Evolutionary conservation across 2,329 filamentous ascomycete genomes (phyloP).

Genomic region (Hypomyces perniciosus): DNA sequence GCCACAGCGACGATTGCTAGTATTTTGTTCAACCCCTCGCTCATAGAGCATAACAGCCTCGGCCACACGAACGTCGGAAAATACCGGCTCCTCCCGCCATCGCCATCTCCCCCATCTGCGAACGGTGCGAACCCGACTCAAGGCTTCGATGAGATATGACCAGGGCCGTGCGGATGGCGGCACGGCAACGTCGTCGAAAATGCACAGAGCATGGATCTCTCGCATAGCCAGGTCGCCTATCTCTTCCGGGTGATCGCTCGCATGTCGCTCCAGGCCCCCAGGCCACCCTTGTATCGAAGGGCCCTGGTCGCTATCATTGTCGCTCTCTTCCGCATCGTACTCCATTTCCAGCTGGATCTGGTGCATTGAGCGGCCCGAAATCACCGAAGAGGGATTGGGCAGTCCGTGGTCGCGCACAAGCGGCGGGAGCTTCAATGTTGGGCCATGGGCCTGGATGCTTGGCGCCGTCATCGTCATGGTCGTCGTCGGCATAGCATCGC

Average conservation of each 20-base stretch:
- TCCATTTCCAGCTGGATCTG: slow-evolving; percentile 20
- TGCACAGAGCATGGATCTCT: slow-evolving; percentile 19
- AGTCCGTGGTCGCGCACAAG: slow-evolving; percentile 13
- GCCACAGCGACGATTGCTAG: slow-evolving; percentile 16
- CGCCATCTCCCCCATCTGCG: slow-evolving; percentile 19
- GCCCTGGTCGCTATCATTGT: slow-evolving; percentile 14
- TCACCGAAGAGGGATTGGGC: slow-evolving; percentile 9
- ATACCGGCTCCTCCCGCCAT: slow-evolving; percentile 16
- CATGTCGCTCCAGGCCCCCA: slow-evolving; percentile 7
- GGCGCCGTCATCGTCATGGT: slow-evolving; percentile 4
- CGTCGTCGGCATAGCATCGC: slow-evolving; percentile 4
- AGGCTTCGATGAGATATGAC: slow-evolving; percentile 12
- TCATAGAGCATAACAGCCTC: slow-evolving; percentile 23
- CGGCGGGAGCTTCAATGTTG: slow-evolving; percentile 14
- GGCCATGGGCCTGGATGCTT: slow-evolving; percentile 1
- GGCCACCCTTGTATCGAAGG: slow-evolving; percentile 13
- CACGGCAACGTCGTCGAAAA: slow-evolving; percentile 16
- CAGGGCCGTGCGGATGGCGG: slow-evolving; percentile 10
- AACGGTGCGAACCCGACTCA: slow-evolving; percentile 6
- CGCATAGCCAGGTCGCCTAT: slow-evolving; percentile 11
- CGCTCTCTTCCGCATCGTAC: slow-evolving; percentile 18
- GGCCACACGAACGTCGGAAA: slow-evolving; percentile 12
- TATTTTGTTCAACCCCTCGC: slow-evolving; percentile 16
- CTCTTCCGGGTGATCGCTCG: slow-evolving; percentile 8
- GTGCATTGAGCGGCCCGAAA: slow-evolving; percentile 16